phyloP scores from a whole-genome alignment of 73 alveolate genomes.

The Symbiodinium natans region DNA sequence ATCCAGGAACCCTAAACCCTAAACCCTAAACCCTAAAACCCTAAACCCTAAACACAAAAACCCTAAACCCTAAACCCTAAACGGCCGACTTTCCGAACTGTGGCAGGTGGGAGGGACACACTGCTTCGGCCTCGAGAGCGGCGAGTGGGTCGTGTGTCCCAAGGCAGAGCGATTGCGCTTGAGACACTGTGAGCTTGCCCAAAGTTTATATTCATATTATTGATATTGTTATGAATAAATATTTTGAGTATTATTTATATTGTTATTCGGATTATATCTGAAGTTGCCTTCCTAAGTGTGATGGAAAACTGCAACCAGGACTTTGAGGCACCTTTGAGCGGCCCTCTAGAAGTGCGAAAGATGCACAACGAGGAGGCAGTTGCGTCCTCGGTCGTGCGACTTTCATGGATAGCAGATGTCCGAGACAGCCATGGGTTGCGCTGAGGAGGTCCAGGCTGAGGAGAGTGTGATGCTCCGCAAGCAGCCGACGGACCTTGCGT shows the following conservation, averaged over 20 bases:
- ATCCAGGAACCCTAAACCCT: no score
- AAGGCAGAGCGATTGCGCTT: not conserved
- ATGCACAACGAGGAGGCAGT: conserved; percentile 92
- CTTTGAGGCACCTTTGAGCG: not conserved
- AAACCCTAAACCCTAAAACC: no score
- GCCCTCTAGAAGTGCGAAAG: conserved; percentile 58
- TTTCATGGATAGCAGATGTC: not conserved
- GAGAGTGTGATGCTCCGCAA: conserved; percentile 70
- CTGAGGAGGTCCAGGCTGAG: conserved; percentile 33
- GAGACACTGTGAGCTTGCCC: not conserved
- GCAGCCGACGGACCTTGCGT: conserved; percentile 76
- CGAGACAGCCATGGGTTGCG: not conserved
- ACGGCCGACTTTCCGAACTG: not conserved
- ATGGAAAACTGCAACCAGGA: not conserved
- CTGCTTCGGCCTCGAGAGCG: conserved; percentile 28
- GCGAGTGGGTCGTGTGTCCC: conserved; percentile 76
- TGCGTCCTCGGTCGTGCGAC: not conserved
- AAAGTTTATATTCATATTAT: no score
- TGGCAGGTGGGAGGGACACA: conserved; percentile 67
- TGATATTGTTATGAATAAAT: no score
- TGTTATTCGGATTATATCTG: no score
- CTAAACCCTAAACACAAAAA: no score
- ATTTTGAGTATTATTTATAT: no score
- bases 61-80: conserved; percentile 1
- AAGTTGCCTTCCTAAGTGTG: no score